A percentile compares a stretch with the other conserved stretches of the same genome.
Conservation (phyloP, 2,329 filamentous ascomycete species). For the Trichoderma harzianum region DNA sequence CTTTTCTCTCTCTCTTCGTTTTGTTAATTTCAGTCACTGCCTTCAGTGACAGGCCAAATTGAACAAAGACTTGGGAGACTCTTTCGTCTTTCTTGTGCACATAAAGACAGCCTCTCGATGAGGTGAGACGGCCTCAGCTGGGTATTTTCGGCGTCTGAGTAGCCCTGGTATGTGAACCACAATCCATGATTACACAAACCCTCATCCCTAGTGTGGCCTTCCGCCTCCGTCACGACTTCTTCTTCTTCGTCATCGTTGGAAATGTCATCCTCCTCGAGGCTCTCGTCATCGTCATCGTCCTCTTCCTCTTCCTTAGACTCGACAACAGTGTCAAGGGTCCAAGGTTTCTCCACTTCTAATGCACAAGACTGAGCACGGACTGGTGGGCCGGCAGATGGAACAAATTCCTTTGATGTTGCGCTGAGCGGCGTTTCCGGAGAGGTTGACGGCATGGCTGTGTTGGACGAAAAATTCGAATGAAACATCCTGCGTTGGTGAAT, state of each 20-base stretch:
- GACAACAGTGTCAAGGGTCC: conserved; percentile 26
- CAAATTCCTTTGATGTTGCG: conserved; percentile 31
- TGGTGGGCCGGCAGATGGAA: conserved; percentile 23
- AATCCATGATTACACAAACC: conserved; percentile 18
- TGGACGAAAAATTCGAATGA: background rate
- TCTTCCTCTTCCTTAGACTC: conserved; percentile 21
- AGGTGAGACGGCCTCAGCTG: background rate
- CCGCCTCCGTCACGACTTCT: background rate
- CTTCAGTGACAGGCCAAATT: conserved; percentile 24
- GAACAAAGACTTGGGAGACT: conserved; percentile 31
- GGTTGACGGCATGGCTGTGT: background rate
- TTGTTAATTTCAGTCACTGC: background rate
- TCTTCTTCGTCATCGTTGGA: background rate
- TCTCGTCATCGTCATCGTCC: background rate
- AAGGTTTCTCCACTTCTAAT: background rate
- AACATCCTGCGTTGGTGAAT: conserved; percentile 21
- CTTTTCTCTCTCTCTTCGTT: background rate
- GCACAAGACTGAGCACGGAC: background rate
- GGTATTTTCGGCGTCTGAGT: background rate
- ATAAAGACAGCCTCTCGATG: background rate
- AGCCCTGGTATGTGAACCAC: background rate
- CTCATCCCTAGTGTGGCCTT: background rate
- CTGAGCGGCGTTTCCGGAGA: conserved; percentile 23
- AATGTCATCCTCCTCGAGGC: background rate
- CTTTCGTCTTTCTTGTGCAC: conserved; percentile 23